These are phyloP conservation scores for Amphirosellinia nigrospora DNA, from an alignment of 495 filamentous ascomycete species.

Conservation along the genomic window DNA sequence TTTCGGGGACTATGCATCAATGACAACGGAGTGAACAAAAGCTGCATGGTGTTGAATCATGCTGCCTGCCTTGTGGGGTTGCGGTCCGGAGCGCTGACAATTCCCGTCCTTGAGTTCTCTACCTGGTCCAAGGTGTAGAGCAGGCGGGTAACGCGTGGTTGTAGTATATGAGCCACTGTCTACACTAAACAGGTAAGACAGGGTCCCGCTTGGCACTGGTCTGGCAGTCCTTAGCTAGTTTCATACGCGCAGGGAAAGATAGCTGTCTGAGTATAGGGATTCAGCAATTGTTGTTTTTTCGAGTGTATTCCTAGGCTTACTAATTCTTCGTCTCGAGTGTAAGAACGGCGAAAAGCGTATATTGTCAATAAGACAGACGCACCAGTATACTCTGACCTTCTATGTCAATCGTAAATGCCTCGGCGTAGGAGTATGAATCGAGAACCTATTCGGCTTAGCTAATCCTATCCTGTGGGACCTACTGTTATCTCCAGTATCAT, in stretches of 20 bases:
- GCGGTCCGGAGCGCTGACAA: background rate
- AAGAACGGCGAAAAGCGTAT: background rate
- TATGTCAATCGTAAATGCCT: background rate
- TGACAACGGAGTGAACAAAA: background rate
- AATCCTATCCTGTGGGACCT: background rate
- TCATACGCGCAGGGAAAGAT: conserved; percentile 2
- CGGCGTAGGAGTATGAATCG: background rate
- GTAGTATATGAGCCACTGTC: background rate
- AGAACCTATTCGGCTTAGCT: background rate
- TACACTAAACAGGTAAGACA: background rate
- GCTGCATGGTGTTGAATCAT: background rate
- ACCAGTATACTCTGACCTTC: background rate
- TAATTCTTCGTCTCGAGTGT: background rate
- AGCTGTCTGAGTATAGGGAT: background rate
- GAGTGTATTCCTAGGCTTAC: background rate
- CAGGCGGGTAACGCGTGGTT: background rate
- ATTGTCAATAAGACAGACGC: background rate
- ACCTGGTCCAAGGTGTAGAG: background rate
- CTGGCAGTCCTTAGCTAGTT: background rate
- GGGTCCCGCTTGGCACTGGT: background rate
- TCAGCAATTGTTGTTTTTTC: background rate
- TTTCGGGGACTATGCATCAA: background rate
- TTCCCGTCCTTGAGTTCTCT: conserved; percentile 1
- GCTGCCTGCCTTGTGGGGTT: conserved; percentile 10
- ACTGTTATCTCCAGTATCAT: background rate